Percentiles rank a stretch among this genome's conserved stretches.
Conservation (phyloP, 2,329 filamentous ascomycete genomes). For the Hortaea sp. region DNA sequence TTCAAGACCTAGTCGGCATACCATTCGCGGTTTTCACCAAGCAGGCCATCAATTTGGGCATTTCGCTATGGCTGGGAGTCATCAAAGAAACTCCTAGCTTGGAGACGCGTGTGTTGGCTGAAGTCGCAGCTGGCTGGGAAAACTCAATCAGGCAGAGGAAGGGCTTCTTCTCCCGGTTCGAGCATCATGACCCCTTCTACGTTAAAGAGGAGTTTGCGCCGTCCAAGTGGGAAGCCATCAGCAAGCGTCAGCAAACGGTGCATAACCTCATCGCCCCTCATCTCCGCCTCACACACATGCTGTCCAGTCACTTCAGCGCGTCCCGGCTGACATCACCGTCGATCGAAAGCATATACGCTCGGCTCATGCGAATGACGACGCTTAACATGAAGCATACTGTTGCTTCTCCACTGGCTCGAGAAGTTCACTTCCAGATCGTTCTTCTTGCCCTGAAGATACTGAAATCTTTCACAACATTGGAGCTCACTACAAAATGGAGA, state of each 20-base stretch:
- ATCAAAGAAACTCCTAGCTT: conserved; percentile 91
- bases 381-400: conserved; percentile 60
- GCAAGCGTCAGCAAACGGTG: conserved; percentile 65
- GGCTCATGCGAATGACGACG: conserved; percentile 70
- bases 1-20: conserved; percentile 81
- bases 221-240: conserved; percentile 66
- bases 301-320: conserved; percentile 90
- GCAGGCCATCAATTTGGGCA: conserved; percentile 87
- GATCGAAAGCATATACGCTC: conserved; percentile 69
- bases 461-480: conserved; percentile 54
- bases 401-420: conserved; percentile 77
- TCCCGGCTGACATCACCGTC: conserved; percentile 76
- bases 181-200: conserved; percentile 80
- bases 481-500: conserved; percentile 61
- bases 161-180: conserved; percentile 67
- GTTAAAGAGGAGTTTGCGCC: conserved; percentile 86
- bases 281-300: conserved; percentile 73
- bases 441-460: conserved; percentile 73
- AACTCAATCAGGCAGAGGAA: conserved; percentile 63
- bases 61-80: conserved; percentile 91
- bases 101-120: conserved; percentile 73
- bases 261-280: conserved; percentile 83
- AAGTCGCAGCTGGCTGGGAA: conserved; percentile 89
- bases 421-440: conserved; percentile 82
- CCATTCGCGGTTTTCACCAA: conserved; percentile 91